Evolutionary conservation across 1,284 basidiomycete genomes (phyloP).

Genomic region (Pholiota adiposa): DNA sequence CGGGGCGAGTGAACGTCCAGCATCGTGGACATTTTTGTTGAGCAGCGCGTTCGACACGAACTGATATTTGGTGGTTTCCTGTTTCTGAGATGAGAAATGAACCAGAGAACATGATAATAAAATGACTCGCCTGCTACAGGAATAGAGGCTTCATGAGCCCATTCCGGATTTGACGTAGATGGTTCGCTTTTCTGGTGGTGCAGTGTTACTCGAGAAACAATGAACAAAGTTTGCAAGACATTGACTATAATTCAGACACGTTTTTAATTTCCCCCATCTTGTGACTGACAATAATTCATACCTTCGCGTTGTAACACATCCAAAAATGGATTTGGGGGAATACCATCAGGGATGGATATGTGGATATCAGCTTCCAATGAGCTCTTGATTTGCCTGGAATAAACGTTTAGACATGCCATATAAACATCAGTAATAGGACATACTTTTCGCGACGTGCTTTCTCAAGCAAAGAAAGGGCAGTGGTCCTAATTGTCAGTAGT

Average conservation of each 20-base stretch:
- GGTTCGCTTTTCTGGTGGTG: neutral
- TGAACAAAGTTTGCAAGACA: constrained; percentile 74
- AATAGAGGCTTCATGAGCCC: constrained; percentile 51
- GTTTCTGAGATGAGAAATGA: neutral
- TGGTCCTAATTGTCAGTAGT: constrained; percentile 57
- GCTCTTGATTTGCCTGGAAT: constrained; percentile 65
- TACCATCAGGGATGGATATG: constrained; percentile 46
- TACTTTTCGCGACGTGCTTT: constrained; percentile 73
- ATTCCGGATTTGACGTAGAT: constrained; percentile 39
- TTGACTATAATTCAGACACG: constrained; percentile 45
- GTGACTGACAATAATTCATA: constrained; percentile 21
- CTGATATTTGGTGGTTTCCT: constrained; percentile 16
- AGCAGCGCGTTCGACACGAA: constrained; percentile 59
- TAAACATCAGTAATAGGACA: constrained; percentile 24
- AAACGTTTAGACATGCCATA: neutral
- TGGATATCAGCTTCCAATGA: constrained; percentile 75
- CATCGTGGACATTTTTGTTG: constrained; percentile 77
- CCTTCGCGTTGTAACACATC: constrained; percentile 56
- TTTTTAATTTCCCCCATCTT: neutral
- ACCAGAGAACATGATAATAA: neutral
- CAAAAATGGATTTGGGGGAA: constrained; percentile 28
- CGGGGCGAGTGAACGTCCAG: constrained; percentile 67
- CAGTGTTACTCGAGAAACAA: constrained; percentile 71
- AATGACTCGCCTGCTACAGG: constrained; percentile 44
- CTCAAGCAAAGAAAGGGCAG: constrained; percentile 68